Conservation (phyloP, 225 moss, liverwort and hornwort species). For the Sphagnum tenellum region DNA sequence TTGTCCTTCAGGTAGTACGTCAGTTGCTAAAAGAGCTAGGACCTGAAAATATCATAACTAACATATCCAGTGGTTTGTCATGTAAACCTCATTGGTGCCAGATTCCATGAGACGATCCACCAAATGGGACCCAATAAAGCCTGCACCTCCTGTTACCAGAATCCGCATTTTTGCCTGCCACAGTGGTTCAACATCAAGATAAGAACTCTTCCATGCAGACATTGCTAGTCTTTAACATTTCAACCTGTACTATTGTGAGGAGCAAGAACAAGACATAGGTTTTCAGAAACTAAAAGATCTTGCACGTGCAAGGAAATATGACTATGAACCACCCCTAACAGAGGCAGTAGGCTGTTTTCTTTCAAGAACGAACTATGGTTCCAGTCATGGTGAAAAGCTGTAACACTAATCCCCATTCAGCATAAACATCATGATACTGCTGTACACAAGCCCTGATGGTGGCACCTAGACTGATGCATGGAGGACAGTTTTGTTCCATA, state of each 20-base stretch:
- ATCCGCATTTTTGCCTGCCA: slow-evolving; percentile 78
- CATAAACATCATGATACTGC: too few relatives aligned
- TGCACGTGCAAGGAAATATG: background rate
- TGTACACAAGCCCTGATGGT: too few relatives aligned
- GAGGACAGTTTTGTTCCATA: too few relatives aligned
- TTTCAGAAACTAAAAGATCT: background rate
- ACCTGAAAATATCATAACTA: background rate
- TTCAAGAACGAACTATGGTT: too few relatives aligned
- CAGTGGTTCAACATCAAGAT: background rate
- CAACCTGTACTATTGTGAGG: too few relatives aligned
- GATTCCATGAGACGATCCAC: slow-evolving; percentile 89
- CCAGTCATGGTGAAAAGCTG: too few relatives aligned
- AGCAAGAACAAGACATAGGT: background rate
- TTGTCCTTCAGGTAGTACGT: too few relatives aligned
- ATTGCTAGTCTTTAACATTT: background rate
- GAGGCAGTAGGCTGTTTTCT: background rate
- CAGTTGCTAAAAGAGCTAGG: background rate
- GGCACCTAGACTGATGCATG: too few relatives aligned
- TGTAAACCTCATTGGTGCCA: slow-evolving; percentile 70
- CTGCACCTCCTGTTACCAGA: slow-evolving; percentile 89
- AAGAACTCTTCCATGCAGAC: slow-evolving; percentile 2
- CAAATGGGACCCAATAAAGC: slow-evolving; percentile 95
- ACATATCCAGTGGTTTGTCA: background rate
- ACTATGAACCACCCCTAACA: background rate
- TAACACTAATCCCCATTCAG: too few relatives aligned